Base-by-base conservation (phyloP, 2,329 filamentous ascomycete genomes). In the Chrysosphaeria jannelii region DNA sequence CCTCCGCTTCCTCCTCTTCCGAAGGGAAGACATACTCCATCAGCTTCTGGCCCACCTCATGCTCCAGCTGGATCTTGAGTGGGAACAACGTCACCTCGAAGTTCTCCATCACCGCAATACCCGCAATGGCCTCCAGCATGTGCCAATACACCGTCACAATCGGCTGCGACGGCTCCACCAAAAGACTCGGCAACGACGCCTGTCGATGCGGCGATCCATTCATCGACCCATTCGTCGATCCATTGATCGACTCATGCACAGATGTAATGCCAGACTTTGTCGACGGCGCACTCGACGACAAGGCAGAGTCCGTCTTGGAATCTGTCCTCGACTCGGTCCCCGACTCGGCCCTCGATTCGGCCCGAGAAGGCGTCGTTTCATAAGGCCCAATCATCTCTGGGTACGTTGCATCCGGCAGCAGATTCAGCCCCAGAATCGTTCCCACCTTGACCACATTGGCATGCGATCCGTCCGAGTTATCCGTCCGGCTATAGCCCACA, bases 131-230 rank as follows among this genome's bases (percentile, higher is more conserved):
- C 45, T 97, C 85, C 4, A 97, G 56, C 76, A 91, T 91, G 39
- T 91, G 67, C 76, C 88, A 97, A 39, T 89, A 85, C 8, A 99
- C 74, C 16, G 70, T 64, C 24, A 97, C 58, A 70, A 93, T 93
- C 37, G 78, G 75, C 21, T 58, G 56, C 29, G 70, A 63, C 7
- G 7, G 16, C 16, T 18, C 16, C 7, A 7, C 16, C 7, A 18
- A n/a, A n/a, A n/a, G n/a, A n/a, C n/a, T n/a, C n/a, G n/a, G n/a
- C n/a, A n/a, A n/a, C 7, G 17, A 19, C 17, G 17, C 17, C 17
- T 7, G 17, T n/a, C 59, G 44, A n/a, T n/a, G n/a, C n/a, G n/a
- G n/a, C n/a, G n/a, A n/a, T n/a, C n/a, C n/a, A n/a, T n/a, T n/a
- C n/a, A n/a, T n/a, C n/a, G n/a, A n/a, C n/a, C n/a, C n/a, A n/a